These are phyloP conservation scores for Tremella yokohamensis DNA, from an alignment of 768 basidiomycete genomes.

Conservation along the genomic window DNA sequence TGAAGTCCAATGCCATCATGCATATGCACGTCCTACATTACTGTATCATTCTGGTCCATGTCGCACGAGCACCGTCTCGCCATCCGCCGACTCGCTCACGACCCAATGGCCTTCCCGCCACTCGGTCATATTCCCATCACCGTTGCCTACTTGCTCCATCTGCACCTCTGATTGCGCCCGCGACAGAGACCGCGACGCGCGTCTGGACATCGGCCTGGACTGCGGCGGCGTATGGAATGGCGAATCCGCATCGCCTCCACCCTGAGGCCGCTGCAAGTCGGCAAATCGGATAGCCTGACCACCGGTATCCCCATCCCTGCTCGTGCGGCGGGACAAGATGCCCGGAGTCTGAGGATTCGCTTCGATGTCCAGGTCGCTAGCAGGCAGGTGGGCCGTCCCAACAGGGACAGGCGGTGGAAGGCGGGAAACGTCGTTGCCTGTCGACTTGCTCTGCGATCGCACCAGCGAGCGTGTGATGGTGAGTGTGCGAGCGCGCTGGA, in stretches of 20 bases:
- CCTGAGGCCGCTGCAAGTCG: background rate
- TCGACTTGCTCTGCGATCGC: background rate
- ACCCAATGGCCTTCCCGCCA: conserved; percentile 5
- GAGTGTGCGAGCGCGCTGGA: conserved; percentile 32
- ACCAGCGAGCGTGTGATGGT: conserved; percentile 27
- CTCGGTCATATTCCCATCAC: background rate
- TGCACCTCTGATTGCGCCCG: conserved; percentile 2
- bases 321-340: background rate
- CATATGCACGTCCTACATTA: no score
- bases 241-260: background rate
- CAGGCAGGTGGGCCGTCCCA: background rate
- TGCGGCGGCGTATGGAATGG: background rate
- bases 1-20: no score
- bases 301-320: background rate
- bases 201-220: background rate
- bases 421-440: conserved; percentile 3
- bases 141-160: no score
- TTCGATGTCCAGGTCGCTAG: background rate
- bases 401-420: conserved; percentile 10
- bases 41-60: background rate
- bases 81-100: background rate
- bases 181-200: background rate
- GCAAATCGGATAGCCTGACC: background rate
- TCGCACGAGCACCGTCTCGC: background rate
- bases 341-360: background rate